Evolutionary conservation across 441 rosid species (phyloP).

Genomic region (Erodium moschatum): DNA sequence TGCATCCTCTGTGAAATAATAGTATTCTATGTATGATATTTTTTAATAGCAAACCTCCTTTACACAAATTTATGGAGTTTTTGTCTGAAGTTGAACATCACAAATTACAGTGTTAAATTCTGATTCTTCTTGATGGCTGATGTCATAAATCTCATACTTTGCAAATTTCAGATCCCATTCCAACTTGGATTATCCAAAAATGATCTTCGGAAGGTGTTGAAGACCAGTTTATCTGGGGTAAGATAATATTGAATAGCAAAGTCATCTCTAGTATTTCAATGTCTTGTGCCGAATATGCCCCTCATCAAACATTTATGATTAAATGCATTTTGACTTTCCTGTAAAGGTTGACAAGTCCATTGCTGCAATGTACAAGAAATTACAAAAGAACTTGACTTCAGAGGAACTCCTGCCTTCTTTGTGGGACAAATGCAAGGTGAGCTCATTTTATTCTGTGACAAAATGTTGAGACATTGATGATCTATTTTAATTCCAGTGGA

Average conservation of each 20-base stretch:
- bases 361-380: constrained; percentile 76
- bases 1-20: too few species aligned
- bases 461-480: not conserved
- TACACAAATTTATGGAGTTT: not conserved
- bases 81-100: not conserved
- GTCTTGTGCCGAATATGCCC: not conserved
- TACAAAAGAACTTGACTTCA: constrained; percentile 90
- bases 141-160: not conserved
- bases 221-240: constrained; percentile 91
- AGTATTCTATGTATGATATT: not conserved
- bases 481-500: not conserved
- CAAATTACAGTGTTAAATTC: not conserved
- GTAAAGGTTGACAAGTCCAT: constrained; percentile 84
- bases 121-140: constrained; percentile 3
- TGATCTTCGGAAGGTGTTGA: constrained; percentile 90
- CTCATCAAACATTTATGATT: not conserved
- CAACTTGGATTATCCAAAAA: constrained; percentile 88
- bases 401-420: constrained; percentile 88
- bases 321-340: constrained; percentile 4
- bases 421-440: constrained; percentile 99
- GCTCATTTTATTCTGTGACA: not conserved
- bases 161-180: constrained; percentile 68
- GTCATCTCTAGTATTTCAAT: not conserved
- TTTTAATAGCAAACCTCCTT: not conserved
- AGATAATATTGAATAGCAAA: constrained; percentile 16